A percentile compares a stretch with the other conserved stretches of the same genome.
Conservation (phyloP, 2,329 filamentous ascomycete genomes). For the Neonectria coccinea region DNA sequence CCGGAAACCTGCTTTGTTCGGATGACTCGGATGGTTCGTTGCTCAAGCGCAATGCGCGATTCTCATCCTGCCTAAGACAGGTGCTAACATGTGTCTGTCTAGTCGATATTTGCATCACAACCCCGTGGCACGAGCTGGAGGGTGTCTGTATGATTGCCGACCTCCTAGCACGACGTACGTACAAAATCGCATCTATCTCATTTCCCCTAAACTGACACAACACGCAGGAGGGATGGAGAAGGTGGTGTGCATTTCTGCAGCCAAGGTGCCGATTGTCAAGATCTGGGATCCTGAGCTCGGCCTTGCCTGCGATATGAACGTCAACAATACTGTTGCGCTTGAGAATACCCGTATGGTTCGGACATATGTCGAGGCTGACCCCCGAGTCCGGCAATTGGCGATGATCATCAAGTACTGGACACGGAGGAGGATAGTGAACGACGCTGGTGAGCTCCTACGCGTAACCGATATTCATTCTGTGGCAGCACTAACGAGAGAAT, state of each 20-base stretch:
- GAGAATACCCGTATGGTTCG: slow-evolving; percentile 99
- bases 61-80: background rate
- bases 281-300: slow-evolving; percentile 95
- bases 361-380: slow-evolving; percentile 94
- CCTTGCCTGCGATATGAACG: slow-evolving; percentile 96
- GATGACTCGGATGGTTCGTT: slow-evolving; percentile 92
- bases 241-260: slow-evolving; percentile 92
- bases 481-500: slow-evolving; percentile 39
- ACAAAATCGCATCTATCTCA: background rate
- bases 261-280: slow-evolving; percentile 98
- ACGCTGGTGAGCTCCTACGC: slow-evolving; percentile 79
- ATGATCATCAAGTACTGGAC: slow-evolving; percentile 99
- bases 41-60: slow-evolving; percentile 6
- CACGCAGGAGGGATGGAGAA: slow-evolving; percentile 90
- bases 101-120: slow-evolving; percentile 99
- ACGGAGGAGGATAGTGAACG: slow-evolving; percentile 89
- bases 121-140: slow-evolving; percentile 86
- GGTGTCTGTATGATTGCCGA: slow-evolving; percentile 91
- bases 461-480: background rate
- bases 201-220: slow-evolving; percentile 49
- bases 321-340: slow-evolving; percentile 94
- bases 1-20: slow-evolving; percentile 92
- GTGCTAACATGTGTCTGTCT: slow-evolving; percentile 27
- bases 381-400: slow-evolving; percentile 88
- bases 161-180: slow-evolving; percentile 84